Conservation (phyloP, 2,329 filamentous ascomycete species). For the Thelonectria rubi region DNA sequence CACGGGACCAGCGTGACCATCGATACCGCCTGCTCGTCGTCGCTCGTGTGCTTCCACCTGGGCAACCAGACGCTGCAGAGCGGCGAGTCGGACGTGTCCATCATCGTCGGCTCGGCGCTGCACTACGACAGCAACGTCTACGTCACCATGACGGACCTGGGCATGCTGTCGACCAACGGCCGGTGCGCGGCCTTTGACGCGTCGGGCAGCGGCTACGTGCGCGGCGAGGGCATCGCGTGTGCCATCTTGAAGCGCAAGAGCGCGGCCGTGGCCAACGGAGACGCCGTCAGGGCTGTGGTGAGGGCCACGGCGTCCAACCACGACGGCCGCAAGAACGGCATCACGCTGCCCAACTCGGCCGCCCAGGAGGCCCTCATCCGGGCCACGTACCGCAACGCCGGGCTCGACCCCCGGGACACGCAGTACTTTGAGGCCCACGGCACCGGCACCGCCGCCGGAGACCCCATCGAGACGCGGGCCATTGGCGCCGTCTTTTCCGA, state of each 20-base stretch:
- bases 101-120: slow-evolving; percentile 45
- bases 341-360: slow-evolving; percentile 46
- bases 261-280: slow-evolving; percentile 15
- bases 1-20: slow-evolving; percentile 45
- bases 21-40: slow-evolving; percentile 51
- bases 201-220: slow-evolving; percentile 33
- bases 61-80: slow-evolving; percentile 43
- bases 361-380: slow-evolving; percentile 23
- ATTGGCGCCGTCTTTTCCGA: slow-evolving; percentile 44
- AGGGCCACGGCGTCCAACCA: slow-evolving; percentile 18
- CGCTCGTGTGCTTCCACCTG: slow-evolving; percentile 40
- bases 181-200: slow-evolving; percentile 49
- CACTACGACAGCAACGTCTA: slow-evolving; percentile 33
- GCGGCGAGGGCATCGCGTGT: slow-evolving; percentile 37
- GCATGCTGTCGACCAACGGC: slow-evolving; percentile 42
- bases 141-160: slow-evolving; percentile 39
- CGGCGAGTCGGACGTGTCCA: slow-evolving; percentile 45
- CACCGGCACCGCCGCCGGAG: slow-evolving; percentile 62
- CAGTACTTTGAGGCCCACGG: slow-evolving; percentile 58
- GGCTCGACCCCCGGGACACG: slow-evolving; percentile 29
- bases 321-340: slow-evolving; percentile 37
- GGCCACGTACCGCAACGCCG: slow-evolving; percentile 21
- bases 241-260: slow-evolving; percentile 30
- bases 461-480: slow-evolving; percentile 60
- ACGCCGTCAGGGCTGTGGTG: slow-evolving; percentile 21